Base-by-base conservation (phyloP, 768 basidiomycete genomes). In the Phanerochaete sordida region DNA sequence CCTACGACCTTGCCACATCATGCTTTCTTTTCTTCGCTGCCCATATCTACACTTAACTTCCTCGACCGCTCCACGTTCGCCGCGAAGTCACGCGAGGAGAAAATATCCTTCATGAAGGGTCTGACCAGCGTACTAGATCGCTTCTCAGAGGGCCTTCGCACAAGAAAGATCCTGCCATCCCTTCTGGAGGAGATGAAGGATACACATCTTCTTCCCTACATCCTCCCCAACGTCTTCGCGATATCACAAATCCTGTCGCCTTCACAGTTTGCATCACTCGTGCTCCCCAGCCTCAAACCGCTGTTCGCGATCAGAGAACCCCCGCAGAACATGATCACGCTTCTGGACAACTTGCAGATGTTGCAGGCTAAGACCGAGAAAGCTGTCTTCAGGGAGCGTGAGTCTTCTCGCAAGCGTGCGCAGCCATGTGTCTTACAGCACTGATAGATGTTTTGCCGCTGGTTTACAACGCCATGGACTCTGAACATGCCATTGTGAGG, bases 181-280 rank as follows among this genome's bases (percentile, higher is more conserved):
- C 79, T 99, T 19, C 76, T 99, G 12, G 97, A 98, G 75, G 96
- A 98, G 89, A 94, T 94, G 92, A 96, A 98, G 80, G 97, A 99
- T 68, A 86, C 82, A 3, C 86, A 93, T 66, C 83, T 99, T 3
- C 76, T 99, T 58, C 97, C 97, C 12, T 95, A 96, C 73, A 91
- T 99, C 63, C 78, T 99, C 11, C 97, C 97, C 7, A 97, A 97
- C 73, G 91, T 98, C 15, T 96, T 99, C 70, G 81, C 84, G 50
- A 98, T 99, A 59, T 86, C 93, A 23, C 84, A 81, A 60, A 79
- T 86, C 24, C 76, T 98, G 51, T 84, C 90, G 6, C 82, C 92
- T 4, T 69, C 80, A 15, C 93, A 95, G 68, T 99, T 99, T 68
- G 87, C 88, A 0, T 77, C 79, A 19, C 77, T 82, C 56, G 95